Base-by-base conservation (phyloP, 176 grass and related monocot species). In the Phyllostachys edulis region DNA sequence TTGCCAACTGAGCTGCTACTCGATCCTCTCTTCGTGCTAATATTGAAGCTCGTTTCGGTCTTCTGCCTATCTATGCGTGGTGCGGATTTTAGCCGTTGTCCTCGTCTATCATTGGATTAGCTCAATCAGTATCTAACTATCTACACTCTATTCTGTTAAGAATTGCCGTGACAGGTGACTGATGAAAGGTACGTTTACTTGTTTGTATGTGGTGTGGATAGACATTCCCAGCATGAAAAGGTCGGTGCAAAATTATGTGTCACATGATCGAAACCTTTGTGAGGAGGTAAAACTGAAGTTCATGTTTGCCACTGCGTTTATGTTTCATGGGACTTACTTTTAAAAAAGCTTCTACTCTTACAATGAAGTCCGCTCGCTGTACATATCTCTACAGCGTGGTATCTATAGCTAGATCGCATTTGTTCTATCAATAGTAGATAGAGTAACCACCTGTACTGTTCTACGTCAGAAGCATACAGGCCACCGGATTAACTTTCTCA, bases 131-230 rank as follows among this genome's bases (percentile, higher is more conserved):
- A 24, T 13, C 45, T 46, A 46, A 11, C 9, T 15, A 36, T 13
- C 45, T 56, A 46, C 40, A 2, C n/a, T 6, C 5, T 59, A 39
- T 16, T 16, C 1, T 23, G 20, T 63, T 82, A 65, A 71, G 71
- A 82, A 82, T 56, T 85, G 24, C 15, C 5, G 64, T 24, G 76
- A 69, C 57, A 77, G 71, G 10, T 71, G 65, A 77, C 55, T 6
- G 21, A 23, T 70, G 71, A 89, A 89, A 89, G 62, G 15, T 37
- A 37, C 40, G 20, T 41, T 37, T n/a, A 76, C 26, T 34, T 45
- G 77, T 42, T 52, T 65, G 9, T 18, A 3, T n/a, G 14, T 27
- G 6, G 46, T 61, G 18, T 70, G 77, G 78, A 86, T 90, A 90
- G 24, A 81, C 78, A 82, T 71, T 69, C 74, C n/a, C n/a, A 2